These are phyloP conservation scores for Nothopassalora personata DNA, from an alignment of 2,329 filamentous ascomycete species.

Conservation along the genomic window DNA sequence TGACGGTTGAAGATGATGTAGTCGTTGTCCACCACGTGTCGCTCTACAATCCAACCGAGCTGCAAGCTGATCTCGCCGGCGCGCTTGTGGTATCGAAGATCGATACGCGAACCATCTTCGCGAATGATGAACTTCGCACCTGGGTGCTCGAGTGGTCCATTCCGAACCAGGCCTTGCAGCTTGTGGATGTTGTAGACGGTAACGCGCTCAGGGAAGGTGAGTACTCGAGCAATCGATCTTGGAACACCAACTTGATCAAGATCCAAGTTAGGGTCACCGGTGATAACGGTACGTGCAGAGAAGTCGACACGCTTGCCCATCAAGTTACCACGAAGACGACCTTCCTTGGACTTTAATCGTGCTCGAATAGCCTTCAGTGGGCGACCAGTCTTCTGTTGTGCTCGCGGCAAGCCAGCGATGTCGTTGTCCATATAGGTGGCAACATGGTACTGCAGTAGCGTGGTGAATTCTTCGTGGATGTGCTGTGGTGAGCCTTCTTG, in stretches of 20 bases:
- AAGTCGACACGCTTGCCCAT: constrained; percentile 99
- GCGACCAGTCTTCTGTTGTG: constrained; percentile 92
- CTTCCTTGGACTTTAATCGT: constrained; percentile 98
- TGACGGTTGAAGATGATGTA: constrained; percentile 99
- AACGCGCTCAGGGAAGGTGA: constrained; percentile 96
- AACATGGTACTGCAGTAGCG: constrained; percentile 91
- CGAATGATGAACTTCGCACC: constrained; percentile 96
- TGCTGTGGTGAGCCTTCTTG: constrained; percentile 88
- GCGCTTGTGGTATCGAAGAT: constrained; percentile 87
- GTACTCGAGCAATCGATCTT: constrained; percentile 80
- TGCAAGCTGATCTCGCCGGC: constrained; percentile 80
- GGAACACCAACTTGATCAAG: constrained; percentile 97
- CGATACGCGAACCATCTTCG: constrained; percentile 87
- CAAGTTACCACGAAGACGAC: constrained; percentile 92
- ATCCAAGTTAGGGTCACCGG: constrained; percentile 92
- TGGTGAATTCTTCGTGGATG: constrained; percentile 84
- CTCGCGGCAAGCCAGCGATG: constrained; percentile 89
- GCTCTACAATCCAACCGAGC: constrained; percentile 98
- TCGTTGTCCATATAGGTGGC: constrained; percentile 99
- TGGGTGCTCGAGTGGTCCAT: constrained; percentile 90
- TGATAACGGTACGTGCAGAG: constrained; percentile 98
- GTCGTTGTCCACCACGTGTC: constrained; percentile 91
- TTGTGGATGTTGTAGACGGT: constrained; percentile 97
- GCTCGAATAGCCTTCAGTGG: constrained; percentile 95
- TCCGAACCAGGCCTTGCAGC: constrained; percentile 80